These are phyloP conservation scores for Hypericum perforatum DNA, from an alignment of 345 rosid species.

Conservation along the genomic window DNA sequence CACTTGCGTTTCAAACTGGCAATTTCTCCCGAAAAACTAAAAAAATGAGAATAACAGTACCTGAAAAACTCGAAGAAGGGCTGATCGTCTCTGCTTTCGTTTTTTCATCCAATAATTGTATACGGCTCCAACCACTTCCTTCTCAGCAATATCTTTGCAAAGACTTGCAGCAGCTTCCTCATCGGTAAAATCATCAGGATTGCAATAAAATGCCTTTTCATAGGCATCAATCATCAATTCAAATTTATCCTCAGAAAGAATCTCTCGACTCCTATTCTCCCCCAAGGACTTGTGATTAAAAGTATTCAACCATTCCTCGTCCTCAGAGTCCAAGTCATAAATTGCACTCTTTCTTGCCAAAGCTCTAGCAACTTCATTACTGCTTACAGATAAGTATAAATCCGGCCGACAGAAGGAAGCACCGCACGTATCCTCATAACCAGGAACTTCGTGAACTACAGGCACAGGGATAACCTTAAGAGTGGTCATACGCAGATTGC, in stretches of 20 bases:
- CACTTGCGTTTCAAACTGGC: too few relatives aligned
- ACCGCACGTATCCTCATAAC: conserved; percentile 24
- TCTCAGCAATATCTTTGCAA: conserved; percentile 39
- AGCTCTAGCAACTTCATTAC: conserved; percentile 76
- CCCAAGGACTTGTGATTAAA: conserved; percentile 31
- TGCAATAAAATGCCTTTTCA: conserved; percentile 59
- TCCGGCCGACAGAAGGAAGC: conserved; percentile 44
- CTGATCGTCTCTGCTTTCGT: conserved; percentile 52
- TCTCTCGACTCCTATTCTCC: conserved; percentile 24
- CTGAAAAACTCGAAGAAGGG: conserved; percentile 77
- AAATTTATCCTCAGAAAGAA: conserved; percentile 48
- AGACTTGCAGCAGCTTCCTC: conserved; percentile 41
- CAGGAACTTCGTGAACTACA: conserved; percentile 53
- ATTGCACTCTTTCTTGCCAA: conserved; percentile 47
- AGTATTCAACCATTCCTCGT: conserved; percentile 72
- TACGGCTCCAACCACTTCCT: conserved; percentile 62
- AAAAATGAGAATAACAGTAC: conserved; percentile 27
- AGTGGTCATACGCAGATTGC: conserved; percentile 35
- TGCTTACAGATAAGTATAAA: conserved; percentile 40
- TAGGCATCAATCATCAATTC: conserved; percentile 86
- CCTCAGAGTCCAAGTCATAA: conserved; percentile 93
- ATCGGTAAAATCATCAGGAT: conserved; percentile 42
- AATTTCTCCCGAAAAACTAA: not conserved
- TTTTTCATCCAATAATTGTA: conserved; percentile 63
- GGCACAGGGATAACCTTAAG: conserved; percentile 77